Percentiles rank a stretch among this genome's conserved stretches.
Conservation (phyloP, 805 yeast genomes). For the Suhomyces vadensis region DNA sequence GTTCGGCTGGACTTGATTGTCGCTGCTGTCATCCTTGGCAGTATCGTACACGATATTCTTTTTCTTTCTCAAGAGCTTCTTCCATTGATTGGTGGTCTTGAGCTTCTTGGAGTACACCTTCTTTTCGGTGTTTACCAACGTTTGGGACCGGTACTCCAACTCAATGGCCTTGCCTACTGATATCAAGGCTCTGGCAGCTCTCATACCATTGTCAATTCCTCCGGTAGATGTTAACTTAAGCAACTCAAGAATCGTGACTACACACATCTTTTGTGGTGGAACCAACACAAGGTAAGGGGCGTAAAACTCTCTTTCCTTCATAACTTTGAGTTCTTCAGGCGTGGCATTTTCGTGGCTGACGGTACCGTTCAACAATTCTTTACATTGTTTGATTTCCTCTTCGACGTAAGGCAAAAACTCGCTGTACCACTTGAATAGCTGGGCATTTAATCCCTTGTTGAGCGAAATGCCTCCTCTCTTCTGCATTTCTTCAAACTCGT, state of each 20-base stretch:
- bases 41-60: constrained; percentile 10
- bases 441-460: constrained; percentile 64
- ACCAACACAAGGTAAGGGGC: constrained; percentile 79
- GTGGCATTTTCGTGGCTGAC: constrained; percentile 19
- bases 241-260: constrained; percentile 80
- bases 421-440: constrained; percentile 82
- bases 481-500: constrained; percentile 67
- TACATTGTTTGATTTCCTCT: constrained; percentile 62
- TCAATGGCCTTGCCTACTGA: constrained; percentile 85
- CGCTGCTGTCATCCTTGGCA: background rate
- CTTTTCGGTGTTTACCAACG: constrained; percentile 56
- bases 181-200: constrained; percentile 78
- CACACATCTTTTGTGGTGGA: constrained; percentile 77
- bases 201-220: constrained; percentile 77
- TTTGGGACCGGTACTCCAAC: constrained; percentile 75
- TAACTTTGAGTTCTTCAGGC: constrained; percentile 25
- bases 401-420: constrained; percentile 69
- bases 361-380: constrained; percentile 38
- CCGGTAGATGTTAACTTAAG: constrained; percentile 73
- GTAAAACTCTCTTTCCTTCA: constrained; percentile 53
- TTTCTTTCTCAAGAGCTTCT: constrained; percentile 39
- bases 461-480: constrained; percentile 57
- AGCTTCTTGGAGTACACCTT: constrained; percentile 43
- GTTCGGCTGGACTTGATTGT: constrained; percentile 4
- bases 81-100: constrained; percentile 51